Base-by-base conservation (phyloP, 179 eudicot species). In the Silene noctiflora region DNA sequence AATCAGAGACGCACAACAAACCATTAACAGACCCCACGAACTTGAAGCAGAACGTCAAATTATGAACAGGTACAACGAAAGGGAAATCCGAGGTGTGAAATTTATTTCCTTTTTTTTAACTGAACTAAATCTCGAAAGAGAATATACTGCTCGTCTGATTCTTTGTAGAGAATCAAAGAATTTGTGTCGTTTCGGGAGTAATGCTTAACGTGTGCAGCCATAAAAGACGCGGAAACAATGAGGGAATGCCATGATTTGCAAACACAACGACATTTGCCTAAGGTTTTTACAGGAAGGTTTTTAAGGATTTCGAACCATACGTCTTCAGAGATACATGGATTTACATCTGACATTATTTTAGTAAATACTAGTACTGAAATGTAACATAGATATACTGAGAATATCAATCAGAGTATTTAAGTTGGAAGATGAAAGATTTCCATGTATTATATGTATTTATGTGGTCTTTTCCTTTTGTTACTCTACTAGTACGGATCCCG, bases 161-260 rank as follows among this genome's bases (percentile, higher is more conserved):
- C 9, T 33, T 14, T 6, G 10, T n/a, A 59, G 63, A 59, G 63
- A 59, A 59, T 17, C 42, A 35, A 35, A 9, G 42, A 0, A 4
- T 35, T 35, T 0, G 0, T 6, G 8, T 35, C 17, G 66, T 64
- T 75, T 19, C 12, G 78, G 20, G 78, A 65, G 78, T 75, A 64
- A 24, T 51, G 35, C 31, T 66, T 17, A 24, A 56, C 7, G 73
- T 73, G 77, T 65, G 73, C 33, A 39, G 33, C 27, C 24, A 73
- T 53, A 42, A 78, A 75, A 46, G 44, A 25, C 9, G 76, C 44
- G 6, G 81, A 78, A 10, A 29, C 64, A 10, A 78, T 22, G 16
- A 72, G 72, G 22, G 55, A 6, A n/a, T 55, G 17, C 81, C 72
- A 78, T 13, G 81, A 29, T 51, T 78, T 78, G 65, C 76, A 65